Evolutionary conservation across 305 asterid species (phyloP), one percentile per base, ranked within the genome.

Genomic region (Fraxinus dipetala): DNA sequence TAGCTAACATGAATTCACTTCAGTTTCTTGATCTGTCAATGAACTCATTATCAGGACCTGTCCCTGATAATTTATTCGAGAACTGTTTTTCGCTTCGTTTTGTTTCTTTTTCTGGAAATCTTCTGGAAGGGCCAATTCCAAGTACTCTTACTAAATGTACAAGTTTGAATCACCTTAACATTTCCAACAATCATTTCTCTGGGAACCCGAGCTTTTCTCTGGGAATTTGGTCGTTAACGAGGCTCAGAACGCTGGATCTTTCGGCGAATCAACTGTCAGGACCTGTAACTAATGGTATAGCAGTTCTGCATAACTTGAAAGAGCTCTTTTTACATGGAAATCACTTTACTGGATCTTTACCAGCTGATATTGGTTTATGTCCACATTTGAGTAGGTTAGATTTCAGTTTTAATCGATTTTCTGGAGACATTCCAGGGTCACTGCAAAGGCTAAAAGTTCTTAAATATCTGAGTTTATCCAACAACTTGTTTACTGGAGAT

Each of bases 171-270:
- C 97, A 95, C 36, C 89, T 87, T 79, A 89, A 95, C 77, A 59
- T 95, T 36, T 95, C 99, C 16, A 78, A 61, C 8, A 95, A 95
- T 82, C 92, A 72, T 76, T 92, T 95, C 26, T 88, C 97, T 2
- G 97, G 99, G 10, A 79, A 81, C 87, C 93, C 91, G 3, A 65
- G 14, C 24, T 91, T 91, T 54, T 78, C 91, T 51, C 83, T 75
- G 0, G 92, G 89, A 6, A 45, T 90, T 31, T 91, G 91, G 90
- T 82, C 89, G 9, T 79, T 93, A 76, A 56, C 87, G 2, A 90
- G 97, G 92, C 94, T 96, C 1, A 87, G 98, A 13, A 87, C 92
- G 1, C 43, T 96, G 83, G 99, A 96, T 86, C 89, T 96, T 83
- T 96, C 99, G 3, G 74, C 72, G 38, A 96, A 96, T 75, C 85